Evolutionary conservation across 768 basidiomycete genomes (phyloP).

Genomic region (Rhizopogon roseolus): DNA sequence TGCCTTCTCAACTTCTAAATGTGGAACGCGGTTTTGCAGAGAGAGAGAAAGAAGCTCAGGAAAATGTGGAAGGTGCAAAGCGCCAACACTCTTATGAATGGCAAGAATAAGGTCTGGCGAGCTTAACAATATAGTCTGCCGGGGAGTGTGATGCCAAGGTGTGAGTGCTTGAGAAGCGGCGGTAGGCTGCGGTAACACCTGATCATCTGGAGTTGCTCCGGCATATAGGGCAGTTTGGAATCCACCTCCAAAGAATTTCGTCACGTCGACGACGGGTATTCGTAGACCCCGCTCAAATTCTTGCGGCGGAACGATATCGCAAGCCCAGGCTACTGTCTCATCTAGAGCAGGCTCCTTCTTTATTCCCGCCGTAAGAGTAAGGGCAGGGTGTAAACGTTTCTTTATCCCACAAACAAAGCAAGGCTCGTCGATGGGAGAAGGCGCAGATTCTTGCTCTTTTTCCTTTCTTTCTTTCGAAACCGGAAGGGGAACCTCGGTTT

Average conservation of each 20-base stretch:
- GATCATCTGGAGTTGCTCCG: background rate
- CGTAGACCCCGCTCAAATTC: slow-evolving; percentile 15
- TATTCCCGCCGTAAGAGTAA: slow-evolving; percentile 1
- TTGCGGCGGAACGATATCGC: slow-evolving; percentile 15
- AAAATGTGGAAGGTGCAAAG: slow-evolving; percentile 17
- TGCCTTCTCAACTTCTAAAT: slow-evolving; percentile 11
- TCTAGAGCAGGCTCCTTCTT: slow-evolving; percentile 14
- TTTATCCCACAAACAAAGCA: slow-evolving; percentile 26
- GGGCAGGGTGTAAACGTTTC: slow-evolving; percentile 21
- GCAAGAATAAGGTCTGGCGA: slow-evolving; percentile 26
- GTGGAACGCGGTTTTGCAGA: slow-evolving; percentile 9
- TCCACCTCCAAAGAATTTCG: slow-evolving; percentile 9
- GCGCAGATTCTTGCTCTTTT: slow-evolving; percentile 17
- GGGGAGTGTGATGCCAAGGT: slow-evolving; percentile 14
- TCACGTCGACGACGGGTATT: slow-evolving; percentile 16
- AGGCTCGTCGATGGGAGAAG: slow-evolving; percentile 14
- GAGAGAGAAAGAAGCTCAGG: slow-evolving; percentile 9
- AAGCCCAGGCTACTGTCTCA: slow-evolving; percentile 13
- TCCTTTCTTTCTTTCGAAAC: slow-evolving; percentile 14
- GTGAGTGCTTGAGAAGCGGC: slow-evolving; percentile 5
- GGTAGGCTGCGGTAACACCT: slow-evolving; percentile 1
- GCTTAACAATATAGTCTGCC: slow-evolving; percentile 15
- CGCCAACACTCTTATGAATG: slow-evolving; percentile 17
- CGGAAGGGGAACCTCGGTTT: slow-evolving; percentile 6
- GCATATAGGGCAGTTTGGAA: slow-evolving; percentile 12